Evolutionary conservation across 306 rosid genomes (phyloP).

Genomic region (Calophaca sinica): DNA sequence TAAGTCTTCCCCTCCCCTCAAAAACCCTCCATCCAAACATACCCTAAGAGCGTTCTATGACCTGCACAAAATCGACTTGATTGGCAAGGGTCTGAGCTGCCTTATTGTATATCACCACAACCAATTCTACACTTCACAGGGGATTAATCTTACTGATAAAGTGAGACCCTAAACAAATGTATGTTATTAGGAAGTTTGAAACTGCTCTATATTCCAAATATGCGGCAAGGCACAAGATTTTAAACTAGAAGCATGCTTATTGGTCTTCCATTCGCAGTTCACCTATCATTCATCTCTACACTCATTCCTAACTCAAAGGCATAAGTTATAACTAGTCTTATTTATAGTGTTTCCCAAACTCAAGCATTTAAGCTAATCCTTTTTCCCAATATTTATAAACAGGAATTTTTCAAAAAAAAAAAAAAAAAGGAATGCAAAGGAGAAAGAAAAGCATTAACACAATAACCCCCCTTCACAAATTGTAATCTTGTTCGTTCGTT

Average conservation of each 20-base stretch:
- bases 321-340: neutral
- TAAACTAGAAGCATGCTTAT: conserved; percentile 1
- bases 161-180: neutral
- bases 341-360: neutral
- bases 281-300: conserved; percentile 7
- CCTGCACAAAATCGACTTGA: conserved; percentile 15
- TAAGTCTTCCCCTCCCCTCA: too few species aligned
- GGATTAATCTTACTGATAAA: neutral
- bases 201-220: neutral
- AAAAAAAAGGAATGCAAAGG: neutral
- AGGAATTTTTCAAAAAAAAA: neutral
- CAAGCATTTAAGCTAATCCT: neutral
- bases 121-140: neutral
- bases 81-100: neutral
- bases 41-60: conserved; percentile 7
- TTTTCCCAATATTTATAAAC: neutral
- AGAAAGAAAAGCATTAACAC: conserved; percentile 12
- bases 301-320: neutral
- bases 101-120: neutral
- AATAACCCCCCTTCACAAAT: neutral
- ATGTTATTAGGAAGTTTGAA: neutral
- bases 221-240: too few species aligned
- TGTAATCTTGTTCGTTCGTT: neutral
- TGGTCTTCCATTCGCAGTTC: neutral
- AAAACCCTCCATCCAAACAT: too few species aligned